A percentile compares a stretch with the other conserved stretches of the same genome.
phyloP scores from a whole-genome alignment of 495 filamentous ascomycete genomes.

The Niebla homalea region DNA sequence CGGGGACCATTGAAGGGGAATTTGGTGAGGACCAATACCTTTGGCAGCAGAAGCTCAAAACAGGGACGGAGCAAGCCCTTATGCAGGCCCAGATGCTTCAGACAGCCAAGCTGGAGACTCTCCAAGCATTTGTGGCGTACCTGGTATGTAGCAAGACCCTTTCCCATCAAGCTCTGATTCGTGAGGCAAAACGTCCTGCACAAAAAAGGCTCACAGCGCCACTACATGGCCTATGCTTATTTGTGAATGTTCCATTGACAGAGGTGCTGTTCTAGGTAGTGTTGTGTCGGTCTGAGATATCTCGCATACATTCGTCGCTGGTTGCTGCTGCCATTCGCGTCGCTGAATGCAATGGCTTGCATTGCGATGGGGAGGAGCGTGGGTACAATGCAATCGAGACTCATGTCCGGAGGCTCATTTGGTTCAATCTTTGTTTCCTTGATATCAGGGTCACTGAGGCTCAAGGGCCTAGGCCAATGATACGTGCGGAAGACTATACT shows the following conservation, averaged over 20 bases:
- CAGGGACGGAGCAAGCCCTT: constrained; percentile 50
- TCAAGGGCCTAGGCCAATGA: constrained; percentile 53
- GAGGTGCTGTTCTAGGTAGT: constrained; percentile 38
- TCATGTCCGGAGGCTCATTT: constrained; percentile 61
- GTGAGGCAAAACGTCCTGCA: too few relatives aligned
- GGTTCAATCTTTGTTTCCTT: constrained; percentile 63
- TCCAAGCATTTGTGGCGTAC: constrained; percentile 51
- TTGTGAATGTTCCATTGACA: background rate
- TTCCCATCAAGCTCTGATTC: background rate
- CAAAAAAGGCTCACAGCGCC: background rate
- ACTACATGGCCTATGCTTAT: background rate
- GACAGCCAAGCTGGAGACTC: constrained; percentile 54
- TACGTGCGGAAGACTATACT: constrained; percentile 59
- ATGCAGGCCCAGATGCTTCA: constrained; percentile 53
- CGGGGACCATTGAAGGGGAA: constrained; percentile 32
- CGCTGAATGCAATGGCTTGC: constrained; percentile 66
- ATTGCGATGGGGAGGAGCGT: constrained; percentile 44
- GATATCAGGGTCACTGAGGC: constrained; percentile 67
- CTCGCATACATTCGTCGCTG: constrained; percentile 56
- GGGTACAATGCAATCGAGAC: constrained; percentile 52
- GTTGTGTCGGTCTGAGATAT: constrained; percentile 54
- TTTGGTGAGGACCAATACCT: constrained; percentile 37
- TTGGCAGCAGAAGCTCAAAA: constrained; percentile 45
- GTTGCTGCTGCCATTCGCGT: constrained; percentile 56
- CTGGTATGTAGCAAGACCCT: constrained; percentile 5